A percentile compares a stretch with the other conserved stretches of the same genome.
These are phyloP conservation scores for Chlorella vulgaris DNA, from an alignment of 139 green algal species.

Conservation along the genomic window DNA sequence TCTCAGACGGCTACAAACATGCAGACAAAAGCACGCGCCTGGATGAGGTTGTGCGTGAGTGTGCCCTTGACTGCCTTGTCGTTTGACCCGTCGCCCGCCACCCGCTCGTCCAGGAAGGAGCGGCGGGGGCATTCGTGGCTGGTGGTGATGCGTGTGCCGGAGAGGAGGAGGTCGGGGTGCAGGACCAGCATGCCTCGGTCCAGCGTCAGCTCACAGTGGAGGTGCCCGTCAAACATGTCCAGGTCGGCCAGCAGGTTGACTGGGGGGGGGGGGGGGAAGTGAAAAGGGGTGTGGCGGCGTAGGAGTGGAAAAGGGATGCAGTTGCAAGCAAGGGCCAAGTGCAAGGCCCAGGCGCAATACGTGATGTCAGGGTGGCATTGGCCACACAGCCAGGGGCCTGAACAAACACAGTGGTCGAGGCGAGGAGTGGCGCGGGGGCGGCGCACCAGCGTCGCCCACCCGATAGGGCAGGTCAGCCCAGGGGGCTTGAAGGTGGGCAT, in stretches of 20 bases:
- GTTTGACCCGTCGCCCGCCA: conserved; percentile 44
- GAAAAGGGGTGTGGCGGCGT: not conserved
- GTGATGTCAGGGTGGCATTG: not conserved
- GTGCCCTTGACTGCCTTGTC: conserved; percentile 31
- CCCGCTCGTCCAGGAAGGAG: conserved; percentile 74
- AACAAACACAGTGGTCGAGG: no score
- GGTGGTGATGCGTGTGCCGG: conserved; percentile 68
- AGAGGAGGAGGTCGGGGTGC: conserved; percentile 83
- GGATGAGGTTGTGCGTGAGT: conserved; percentile 36
- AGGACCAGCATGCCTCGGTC: conserved; percentile 64
- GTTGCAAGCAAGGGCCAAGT: no score
- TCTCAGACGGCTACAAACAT: not conserved
- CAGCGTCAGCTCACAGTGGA: conserved; percentile 34
- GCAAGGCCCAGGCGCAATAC: no score
- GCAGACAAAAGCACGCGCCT: not conserved
- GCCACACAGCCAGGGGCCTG: not conserved
- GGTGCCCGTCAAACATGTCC: conserved; percentile 31
- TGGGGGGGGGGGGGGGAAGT: not conserved
- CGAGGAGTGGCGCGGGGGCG: not conserved
- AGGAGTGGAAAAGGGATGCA: no score
- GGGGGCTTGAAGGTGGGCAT: conserved; percentile 56
- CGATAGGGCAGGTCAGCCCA: conserved; percentile 61
- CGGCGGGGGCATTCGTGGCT: conserved; percentile 68
- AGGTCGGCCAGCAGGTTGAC: conserved; percentile 65
- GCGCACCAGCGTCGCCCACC: conserved; percentile 49